phyloP scores from a whole-genome alignment of 805 yeast genomes.

The Spathaspora hagerdaliae region DNA sequence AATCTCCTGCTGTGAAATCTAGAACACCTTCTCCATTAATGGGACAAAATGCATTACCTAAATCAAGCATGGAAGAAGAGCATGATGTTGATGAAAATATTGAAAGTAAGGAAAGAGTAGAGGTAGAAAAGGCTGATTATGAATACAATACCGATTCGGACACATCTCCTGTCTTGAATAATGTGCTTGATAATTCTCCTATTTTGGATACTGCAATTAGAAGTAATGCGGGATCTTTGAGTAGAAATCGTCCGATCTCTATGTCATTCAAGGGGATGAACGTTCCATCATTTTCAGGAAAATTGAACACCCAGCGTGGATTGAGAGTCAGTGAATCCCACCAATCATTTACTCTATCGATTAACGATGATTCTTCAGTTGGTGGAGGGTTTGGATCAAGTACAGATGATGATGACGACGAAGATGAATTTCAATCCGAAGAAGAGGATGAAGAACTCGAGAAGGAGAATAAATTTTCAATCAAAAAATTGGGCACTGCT shows the following conservation, averaged over 20 bases:
- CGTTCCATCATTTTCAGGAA: conserved; percentile 53
- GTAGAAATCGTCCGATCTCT: conserved; percentile 35
- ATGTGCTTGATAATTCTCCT: conserved; percentile 14
- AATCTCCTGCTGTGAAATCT: conserved; percentile 5
- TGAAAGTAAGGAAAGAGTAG: background rate
- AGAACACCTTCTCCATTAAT: conserved; percentile 7
- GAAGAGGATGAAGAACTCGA: conserved; percentile 8
- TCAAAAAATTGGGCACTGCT: background rate
- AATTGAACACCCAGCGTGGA: conserved; percentile 18
- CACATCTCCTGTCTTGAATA: background rate
- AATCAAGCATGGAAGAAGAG: conserved; percentile 2
- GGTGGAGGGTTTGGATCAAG: conserved; percentile 37
- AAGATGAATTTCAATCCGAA: conserved; percentile 18
- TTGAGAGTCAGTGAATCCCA: conserved; percentile 36
- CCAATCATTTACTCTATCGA: conserved; percentile 38
- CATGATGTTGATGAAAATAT: background rate
- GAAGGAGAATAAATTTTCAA: conserved; percentile 5
- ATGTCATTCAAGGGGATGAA: conserved; percentile 61
- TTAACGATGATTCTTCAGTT: conserved; percentile 25
- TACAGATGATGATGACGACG: conserved; percentile 23
- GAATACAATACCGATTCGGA: background rate
- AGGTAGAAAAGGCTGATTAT: background rate
- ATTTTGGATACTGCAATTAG: conserved; percentile 15
- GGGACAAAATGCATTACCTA: conserved; percentile 1
- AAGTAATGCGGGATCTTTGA: conserved; percentile 5